A percentile compares a stretch with the other conserved stretches of the same genome.
phyloP scores from a whole-genome alignment of 352 stramenopile genomes.

The Globisporangium cylindrosporum region DNA sequence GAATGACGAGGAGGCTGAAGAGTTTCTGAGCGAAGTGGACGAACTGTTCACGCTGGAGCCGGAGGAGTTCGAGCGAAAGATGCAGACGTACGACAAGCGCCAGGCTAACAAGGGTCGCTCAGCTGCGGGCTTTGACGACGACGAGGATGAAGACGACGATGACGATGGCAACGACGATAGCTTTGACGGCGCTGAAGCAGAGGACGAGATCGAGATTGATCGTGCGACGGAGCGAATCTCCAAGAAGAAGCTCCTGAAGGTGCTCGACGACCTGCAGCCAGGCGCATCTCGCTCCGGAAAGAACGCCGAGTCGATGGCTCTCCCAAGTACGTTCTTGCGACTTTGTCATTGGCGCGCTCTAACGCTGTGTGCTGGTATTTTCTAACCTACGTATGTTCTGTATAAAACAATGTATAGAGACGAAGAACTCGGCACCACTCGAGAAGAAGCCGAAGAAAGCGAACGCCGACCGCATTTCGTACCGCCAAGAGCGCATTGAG shows the following conservation, averaged over 20 bases:
- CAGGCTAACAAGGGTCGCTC: conserved; percentile 24
- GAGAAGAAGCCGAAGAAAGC: conserved; percentile 69
- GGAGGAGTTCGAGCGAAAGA: conserved; percentile 61
- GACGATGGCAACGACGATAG: conserved; percentile 22
- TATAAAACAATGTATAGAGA: conserved; percentile 34
- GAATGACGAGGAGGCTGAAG: conserved; percentile 51
- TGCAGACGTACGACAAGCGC: conserved; percentile 45
- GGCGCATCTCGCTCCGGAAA: conserved; percentile 29
- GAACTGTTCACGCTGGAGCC: conserved; percentile 61
- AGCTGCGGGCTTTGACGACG: background rate
- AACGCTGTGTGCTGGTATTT: background rate
- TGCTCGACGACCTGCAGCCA: conserved; percentile 61
- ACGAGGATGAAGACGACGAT: conserved; percentile 20
- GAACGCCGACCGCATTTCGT: conserved; percentile 62
- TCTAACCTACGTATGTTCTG: background rate
- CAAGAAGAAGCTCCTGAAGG: conserved; percentile 65
- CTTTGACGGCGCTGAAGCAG: conserved; percentile 16
- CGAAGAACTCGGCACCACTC: conserved; percentile 61
- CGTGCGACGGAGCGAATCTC: conserved; percentile 65
- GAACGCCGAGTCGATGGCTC: conserved; percentile 48
- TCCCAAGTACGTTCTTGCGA: conserved; percentile 8
- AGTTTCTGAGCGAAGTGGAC: conserved; percentile 72
- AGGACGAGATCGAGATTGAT: conserved; percentile 46
- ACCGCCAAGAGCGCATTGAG: conserved; percentile 72
- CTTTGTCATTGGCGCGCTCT: background rate